Evolutionary conservation across 1,284 basidiomycete genomes (phyloP).

Genomic region (Microbotryum lychnidis-dioicae): DNA sequence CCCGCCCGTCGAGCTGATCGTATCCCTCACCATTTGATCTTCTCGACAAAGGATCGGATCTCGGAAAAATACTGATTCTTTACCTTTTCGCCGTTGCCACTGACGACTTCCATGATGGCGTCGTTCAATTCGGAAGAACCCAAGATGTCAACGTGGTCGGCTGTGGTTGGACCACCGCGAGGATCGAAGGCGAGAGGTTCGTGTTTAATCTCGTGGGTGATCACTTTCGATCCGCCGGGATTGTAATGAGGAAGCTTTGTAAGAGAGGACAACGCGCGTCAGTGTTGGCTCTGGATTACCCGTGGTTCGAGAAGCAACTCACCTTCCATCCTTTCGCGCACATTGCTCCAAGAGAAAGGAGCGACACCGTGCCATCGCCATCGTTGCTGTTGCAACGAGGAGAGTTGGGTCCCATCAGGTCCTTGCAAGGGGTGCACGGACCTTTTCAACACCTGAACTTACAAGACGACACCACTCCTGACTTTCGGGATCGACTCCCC

Average conservation of each 20-base stretch:
- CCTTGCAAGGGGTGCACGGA: background rate
- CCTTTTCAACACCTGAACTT: background rate
- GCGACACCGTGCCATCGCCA: slow-evolving; percentile 90
- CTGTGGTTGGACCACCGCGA: slow-evolving; percentile 81
- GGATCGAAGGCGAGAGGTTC: slow-evolving; percentile 64
- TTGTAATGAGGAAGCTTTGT: slow-evolving; percentile 69
- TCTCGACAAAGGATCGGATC: slow-evolving; percentile 66
- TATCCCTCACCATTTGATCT: slow-evolving; percentile 63
- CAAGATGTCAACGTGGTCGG: slow-evolving; percentile 65
- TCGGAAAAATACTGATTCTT: slow-evolving; percentile 63
- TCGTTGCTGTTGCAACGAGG: slow-evolving; percentile 42
- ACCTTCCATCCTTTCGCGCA: slow-evolving; percentile 88
- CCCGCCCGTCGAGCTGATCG: no score
- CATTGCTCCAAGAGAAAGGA: slow-evolving; percentile 87
- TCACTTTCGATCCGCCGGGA: slow-evolving; percentile 75
- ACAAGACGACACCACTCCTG: slow-evolving; percentile 20
- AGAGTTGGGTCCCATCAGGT: background rate
- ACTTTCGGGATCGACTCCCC: slow-evolving; percentile 28
- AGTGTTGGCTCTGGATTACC: background rate
- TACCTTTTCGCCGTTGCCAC: slow-evolving; percentile 52
- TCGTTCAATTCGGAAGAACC: slow-evolving; percentile 75
- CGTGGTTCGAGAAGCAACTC: background rate
- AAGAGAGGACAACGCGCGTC: background rate
- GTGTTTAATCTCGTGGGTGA: slow-evolving; percentile 86
- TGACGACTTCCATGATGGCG: slow-evolving; percentile 79